A percentile compares a stretch with the other conserved stretches of the same genome.
Evolutionary conservation across 148 eudicot genomes (phyloP).

Genomic region (Camellia granthamiana): DNA sequence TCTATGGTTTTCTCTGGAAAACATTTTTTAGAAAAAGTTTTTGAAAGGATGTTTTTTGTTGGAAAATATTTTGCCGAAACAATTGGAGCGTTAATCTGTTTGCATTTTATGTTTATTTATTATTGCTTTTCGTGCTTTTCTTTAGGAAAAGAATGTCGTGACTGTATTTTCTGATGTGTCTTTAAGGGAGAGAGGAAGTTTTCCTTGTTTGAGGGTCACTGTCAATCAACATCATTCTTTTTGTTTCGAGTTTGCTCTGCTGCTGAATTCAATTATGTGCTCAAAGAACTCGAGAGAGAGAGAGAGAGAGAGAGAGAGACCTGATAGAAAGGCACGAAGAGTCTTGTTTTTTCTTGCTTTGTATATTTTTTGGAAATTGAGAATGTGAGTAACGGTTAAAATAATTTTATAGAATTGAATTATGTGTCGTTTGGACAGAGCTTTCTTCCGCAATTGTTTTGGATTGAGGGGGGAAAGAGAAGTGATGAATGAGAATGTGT

Average conservation of each 20-base stretch:
- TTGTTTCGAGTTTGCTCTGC: constrained; percentile 42
- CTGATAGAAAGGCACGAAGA: constrained; percentile 14
- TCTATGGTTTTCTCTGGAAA: too few relatives aligned
- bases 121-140: not conserved
- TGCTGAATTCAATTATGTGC: constrained; percentile 29
- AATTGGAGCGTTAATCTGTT: not conserved
- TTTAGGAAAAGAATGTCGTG: constrained; percentile 91
- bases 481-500: too few relatives aligned
- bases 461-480: too few relatives aligned
- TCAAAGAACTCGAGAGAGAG: constrained; percentile 5
- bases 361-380: constrained; percentile 26
- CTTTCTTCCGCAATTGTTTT: not conserved
- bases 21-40: too few relatives aligned
- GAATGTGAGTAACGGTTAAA: not conserved
- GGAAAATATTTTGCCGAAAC: too few relatives aligned
- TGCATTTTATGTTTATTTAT: not conserved
- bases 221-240: constrained; percentile 40
- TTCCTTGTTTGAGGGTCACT: constrained; percentile 37
- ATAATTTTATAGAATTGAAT: not conserved
- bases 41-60: too few relatives aligned
- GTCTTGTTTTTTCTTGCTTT: constrained; percentile 7
- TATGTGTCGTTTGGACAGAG: not conserved
- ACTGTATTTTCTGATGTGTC: constrained; percentile 74
- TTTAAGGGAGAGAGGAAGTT: constrained; percentile 22
- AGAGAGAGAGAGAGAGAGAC: too few relatives aligned